phyloP scores from a whole-genome alignment of 2,329 filamentous ascomycete genomes.

The Arachnomyces sp. region DNA sequence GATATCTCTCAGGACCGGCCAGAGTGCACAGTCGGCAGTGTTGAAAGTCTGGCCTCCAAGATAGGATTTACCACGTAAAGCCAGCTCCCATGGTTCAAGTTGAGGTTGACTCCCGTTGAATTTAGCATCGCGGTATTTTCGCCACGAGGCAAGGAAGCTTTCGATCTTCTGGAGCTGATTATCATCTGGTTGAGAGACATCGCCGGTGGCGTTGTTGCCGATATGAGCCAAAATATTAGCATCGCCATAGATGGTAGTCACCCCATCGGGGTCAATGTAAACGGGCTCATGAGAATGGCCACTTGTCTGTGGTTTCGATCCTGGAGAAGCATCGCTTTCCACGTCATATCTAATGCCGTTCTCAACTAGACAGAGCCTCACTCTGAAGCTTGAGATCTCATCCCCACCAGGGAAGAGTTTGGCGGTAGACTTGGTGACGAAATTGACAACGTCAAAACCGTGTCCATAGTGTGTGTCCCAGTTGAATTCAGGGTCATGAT shows the following conservation, averaged over 20 bases:
- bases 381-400: constrained; percentile 23
- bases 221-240: constrained; percentile 26
- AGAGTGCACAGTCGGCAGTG: constrained; percentile 38
- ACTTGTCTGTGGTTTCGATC: neutral
- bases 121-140: constrained; percentile 14
- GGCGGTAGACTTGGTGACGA: constrained; percentile 30
- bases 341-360: constrained; percentile 31
- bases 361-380: constrained; percentile 31
- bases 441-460: constrained; percentile 70
- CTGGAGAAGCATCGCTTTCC: neutral
- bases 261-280: constrained; percentile 24
- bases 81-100: constrained; percentile 27
- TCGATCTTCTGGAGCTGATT: constrained; percentile 22
- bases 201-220: constrained; percentile 17
- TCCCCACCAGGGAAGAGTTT: constrained; percentile 24
- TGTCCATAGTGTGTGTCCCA: constrained; percentile 69
- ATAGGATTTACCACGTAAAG: constrained; percentile 25
- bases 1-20: constrained; percentile 36
- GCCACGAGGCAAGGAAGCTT: constrained; percentile 24
- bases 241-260: constrained; percentile 21
- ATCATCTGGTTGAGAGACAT: constrained; percentile 7
- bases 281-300: constrained; percentile 12
- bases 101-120: constrained; percentile 8
- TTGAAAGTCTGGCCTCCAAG: constrained; percentile 28
- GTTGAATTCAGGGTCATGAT: constrained; percentile 61